Evolutionary conservation across 768 basidiomycete genomes (phyloP).

Genomic region (Xerocomellus dryophilus): DNA sequence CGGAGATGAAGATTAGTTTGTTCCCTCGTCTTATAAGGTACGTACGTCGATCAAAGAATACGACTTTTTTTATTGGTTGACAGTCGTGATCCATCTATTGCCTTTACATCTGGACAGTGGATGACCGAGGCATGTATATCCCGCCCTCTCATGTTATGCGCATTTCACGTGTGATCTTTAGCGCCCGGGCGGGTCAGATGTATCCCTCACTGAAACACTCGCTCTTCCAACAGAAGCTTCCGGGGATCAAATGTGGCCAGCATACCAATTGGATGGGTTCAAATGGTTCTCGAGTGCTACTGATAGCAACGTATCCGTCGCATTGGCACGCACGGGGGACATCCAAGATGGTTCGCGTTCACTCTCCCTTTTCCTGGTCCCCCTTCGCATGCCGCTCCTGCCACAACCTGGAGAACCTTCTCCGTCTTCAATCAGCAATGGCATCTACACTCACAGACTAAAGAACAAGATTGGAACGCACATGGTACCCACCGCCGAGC

Average conservation of each 20-base stretch:
- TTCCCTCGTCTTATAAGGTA: conserved; percentile 17
- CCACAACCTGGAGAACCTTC: conserved; percentile 38
- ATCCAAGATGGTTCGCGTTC: conserved; percentile 54
- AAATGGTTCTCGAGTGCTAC: conserved; percentile 72
- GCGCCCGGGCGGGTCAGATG: too few relatives aligned
- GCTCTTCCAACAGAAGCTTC: conserved; percentile 41
- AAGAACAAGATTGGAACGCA: conserved; percentile 81
- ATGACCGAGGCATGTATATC: too few relatives aligned
- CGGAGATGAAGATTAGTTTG: conserved; percentile 55
- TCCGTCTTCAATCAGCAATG: conserved; percentile 54
- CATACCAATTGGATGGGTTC: too few relatives aligned
- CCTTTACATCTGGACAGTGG: too few relatives aligned
- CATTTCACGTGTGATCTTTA: too few relatives aligned
- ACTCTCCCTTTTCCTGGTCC: conserved; percentile 73
- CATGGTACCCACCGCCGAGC: conserved; percentile 48
- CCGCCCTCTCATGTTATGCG: too few relatives aligned
- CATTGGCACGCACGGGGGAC: conserved; percentile 69
- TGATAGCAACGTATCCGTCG: conserved; percentile 68
- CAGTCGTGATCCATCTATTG: conserved; percentile 54
- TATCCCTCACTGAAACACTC: conserved; percentile 63
- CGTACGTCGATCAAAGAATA: neutral
- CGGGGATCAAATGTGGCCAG: conserved; percentile 36
- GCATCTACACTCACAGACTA: conserved; percentile 65
- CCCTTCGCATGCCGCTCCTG: conserved; percentile 53
- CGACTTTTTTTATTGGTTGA: neutral